Evolutionary conservation across 78 protist genomes (phyloP), one percentile per base, ranked within the genome.

Genomic region (Chrysochromulina tobinii): DNA sequence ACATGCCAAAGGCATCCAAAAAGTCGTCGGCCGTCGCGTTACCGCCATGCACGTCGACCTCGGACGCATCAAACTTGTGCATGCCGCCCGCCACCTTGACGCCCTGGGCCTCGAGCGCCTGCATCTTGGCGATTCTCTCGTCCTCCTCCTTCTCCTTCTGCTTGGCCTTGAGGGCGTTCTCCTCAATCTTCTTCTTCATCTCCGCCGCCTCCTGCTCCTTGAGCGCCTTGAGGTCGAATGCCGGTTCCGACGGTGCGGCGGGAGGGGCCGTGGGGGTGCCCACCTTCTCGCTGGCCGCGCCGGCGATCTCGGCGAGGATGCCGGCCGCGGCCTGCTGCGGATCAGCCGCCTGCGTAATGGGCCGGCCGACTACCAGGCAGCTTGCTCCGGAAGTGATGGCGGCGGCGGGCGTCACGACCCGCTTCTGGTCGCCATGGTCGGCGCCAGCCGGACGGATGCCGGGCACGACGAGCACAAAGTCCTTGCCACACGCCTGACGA

Each of bases 401-500:
- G 38, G 20, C 64, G 51, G 12, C 9, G 14, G 73, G 73, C 48
- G 73, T 67, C 48, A 67, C 73, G 48, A 67, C 73, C 48, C 87
- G 87, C 87, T 79, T 79, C 51, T 79, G 87, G 48, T 79, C 87
- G 48, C 64, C 87, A 0, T 0, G 7, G 6, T 27, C 87, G n/a
- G 21, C 48, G 27, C 61, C 87, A 14, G 87, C 87, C 3, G 87
- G 87, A 38, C 87, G 87, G 48, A 79, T 79, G 8, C 87, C 87
- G 0, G 87, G 87, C 51, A 79, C 87, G 51, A 79, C n/a, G 17
- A 54, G 61, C 17, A 23, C 17, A 23, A 79, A 79, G 50, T 1
- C 38, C 3, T 1, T 8, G 38, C 87, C 87, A 64, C 58, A 54
- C 50, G 87, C 87, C 48, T 12, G 0, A 20, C 87, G 87, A 48